phyloP scores from a whole-genome alignment of 257 asterid genomes.

The Jaltomata sinuosa region DNA sequence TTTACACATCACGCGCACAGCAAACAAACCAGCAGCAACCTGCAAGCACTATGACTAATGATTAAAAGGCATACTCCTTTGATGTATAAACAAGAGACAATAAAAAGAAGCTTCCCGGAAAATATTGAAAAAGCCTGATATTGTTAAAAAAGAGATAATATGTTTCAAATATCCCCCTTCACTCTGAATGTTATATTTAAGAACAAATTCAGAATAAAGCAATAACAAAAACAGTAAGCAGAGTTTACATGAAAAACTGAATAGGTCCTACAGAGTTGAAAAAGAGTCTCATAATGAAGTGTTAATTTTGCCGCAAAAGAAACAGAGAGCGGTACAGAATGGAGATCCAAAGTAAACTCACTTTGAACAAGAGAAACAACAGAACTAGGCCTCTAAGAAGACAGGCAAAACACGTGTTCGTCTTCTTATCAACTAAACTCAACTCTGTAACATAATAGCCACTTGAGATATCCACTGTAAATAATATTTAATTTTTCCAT shows the following conservation, averaged over 20 bases:
- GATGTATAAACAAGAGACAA: background rate
- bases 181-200: background rate
- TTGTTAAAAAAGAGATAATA: background rate
- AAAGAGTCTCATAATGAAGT: background rate
- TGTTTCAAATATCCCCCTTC: background rate
- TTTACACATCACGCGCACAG: slow-evolving; percentile 62
- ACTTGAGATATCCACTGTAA: background rate
- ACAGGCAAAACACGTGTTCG: background rate
- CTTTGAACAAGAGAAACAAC: background rate
- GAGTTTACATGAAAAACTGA: background rate
- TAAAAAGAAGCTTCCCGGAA: background rate
- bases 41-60: slow-evolving; percentile 17
- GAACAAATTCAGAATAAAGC: background rate
- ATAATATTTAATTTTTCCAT: background rate
- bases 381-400: background rate
- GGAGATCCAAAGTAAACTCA: background rate
- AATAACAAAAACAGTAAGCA: background rate
- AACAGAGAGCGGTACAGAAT: background rate
- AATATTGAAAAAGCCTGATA: background rate
- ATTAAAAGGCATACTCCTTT: background rate
- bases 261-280: background rate
- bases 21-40: slow-evolving; percentile 66
- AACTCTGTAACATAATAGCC: background rate
- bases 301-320: background rate
- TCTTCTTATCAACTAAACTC: background rate